Evolutionary conservation across 768 basidiomycete genomes (phyloP).

Genomic region (Lactarius tabidus): DNA sequence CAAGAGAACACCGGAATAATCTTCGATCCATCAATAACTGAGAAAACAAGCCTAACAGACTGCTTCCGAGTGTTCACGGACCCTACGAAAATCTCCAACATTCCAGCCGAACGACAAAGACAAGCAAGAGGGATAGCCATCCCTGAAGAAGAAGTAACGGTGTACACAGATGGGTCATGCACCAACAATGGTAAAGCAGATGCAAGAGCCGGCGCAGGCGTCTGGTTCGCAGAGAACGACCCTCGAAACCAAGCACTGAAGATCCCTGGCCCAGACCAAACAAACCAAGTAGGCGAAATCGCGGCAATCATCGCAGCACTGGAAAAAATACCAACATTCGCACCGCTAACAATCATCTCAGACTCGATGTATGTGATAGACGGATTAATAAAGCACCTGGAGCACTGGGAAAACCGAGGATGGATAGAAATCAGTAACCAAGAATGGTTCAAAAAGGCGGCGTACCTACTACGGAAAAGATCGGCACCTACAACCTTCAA

Average conservation of each 20-base stretch:
- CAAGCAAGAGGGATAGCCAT: not conserved
- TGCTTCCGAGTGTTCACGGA: no score
- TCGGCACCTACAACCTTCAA: not conserved
- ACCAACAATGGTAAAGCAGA: constrained; percentile 24
- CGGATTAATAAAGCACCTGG: not conserved
- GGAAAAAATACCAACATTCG: no score
- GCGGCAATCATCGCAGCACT: not conserved
- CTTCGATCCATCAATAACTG: no score
- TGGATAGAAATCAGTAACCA: not conserved
- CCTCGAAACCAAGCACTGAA: not conserved
- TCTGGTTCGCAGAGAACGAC: constrained; percentile 5
- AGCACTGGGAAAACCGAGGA: not conserved
- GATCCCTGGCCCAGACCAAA: not conserved
- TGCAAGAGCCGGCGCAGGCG: constrained; percentile 26
- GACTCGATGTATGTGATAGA: not conserved
- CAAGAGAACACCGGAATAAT: no score
- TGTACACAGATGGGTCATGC: constrained; percentile 33
- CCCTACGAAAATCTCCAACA: no score
- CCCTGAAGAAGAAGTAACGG: not conserved
- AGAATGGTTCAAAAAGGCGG: not conserved
- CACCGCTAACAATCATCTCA: not conserved
- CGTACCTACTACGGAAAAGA: not conserved
- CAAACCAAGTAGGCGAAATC: not conserved
- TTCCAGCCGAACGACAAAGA: no score
- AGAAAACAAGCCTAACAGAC: no score